Evolutionary conservation across 164 flowering plant genomes (phyloP), one percentile per base, ranked within the genome.

Genomic region (Vitis riparia): DNA sequence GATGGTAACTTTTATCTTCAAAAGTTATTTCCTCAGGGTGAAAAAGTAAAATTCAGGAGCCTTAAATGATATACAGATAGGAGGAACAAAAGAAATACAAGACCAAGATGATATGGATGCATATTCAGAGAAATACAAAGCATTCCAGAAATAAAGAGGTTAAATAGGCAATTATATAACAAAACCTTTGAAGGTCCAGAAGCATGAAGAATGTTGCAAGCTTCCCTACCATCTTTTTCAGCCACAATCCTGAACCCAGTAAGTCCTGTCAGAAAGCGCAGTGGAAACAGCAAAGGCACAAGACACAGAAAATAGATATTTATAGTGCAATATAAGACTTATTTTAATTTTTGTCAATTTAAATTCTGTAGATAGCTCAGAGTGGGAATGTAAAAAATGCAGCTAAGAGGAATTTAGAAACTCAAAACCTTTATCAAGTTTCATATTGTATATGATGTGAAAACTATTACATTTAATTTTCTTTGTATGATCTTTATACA

Each of bases 121-220:
- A 69, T 51, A 14, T 17, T 49, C 10, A 50, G 19, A 50, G 53
- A 64, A 64, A 37, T 53, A 2, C 10, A 47, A 68, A 47, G 63
- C 19, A 68, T n/a, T 48, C n/a, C n/a, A 68, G n/a, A 11, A 15
- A 23, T 7, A 10, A 11, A 47, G 5, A 63, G 17, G 1, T 14
- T 23, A 51, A 50, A 44, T n/a, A 60, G 2, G 15, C 14, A 27
- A 53, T 29, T 11, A 73, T 6, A 63, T 47, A 57, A 68, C 51
- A 55, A 49, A 55, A 96, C 99, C 98, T 93, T 96, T 77, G 95
- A 78, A 68, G 99, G 99, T 55, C 99, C 99, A 68, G 90, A 85
- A 66, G 92, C 87, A 83, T 96, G 99, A 81, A 96, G 89, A 76
- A 77, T 75, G 58, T 85, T 93, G 81, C 98, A 96, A 74, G 95